Percentiles rank a stretch among this genome's conserved stretches.
phyloP scores from a whole-genome alignment of 139 green algal genomes.

The Desmodesmus armatus region DNA sequence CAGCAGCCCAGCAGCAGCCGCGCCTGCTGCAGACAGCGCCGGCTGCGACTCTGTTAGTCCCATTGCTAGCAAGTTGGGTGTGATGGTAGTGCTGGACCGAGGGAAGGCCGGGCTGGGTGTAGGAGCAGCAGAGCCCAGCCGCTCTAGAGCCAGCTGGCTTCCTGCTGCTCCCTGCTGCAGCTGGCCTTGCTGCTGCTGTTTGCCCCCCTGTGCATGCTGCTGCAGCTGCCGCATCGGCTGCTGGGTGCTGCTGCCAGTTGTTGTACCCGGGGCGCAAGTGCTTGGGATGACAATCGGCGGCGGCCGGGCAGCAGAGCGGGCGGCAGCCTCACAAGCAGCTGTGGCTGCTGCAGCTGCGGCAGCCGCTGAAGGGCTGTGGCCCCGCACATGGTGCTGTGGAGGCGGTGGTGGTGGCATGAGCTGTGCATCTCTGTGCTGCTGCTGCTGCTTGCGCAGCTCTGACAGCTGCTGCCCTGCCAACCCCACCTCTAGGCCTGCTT shows the following conservation, averaged over 20 bases:
- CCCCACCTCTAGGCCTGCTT: too few relatives aligned
- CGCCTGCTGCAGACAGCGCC: background rate
- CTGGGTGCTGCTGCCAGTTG: too few relatives aligned
- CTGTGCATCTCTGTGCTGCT: slow-evolving; percentile 14
- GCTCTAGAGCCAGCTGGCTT: too few relatives aligned
- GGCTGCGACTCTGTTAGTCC: background rate
- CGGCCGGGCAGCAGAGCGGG: background rate
- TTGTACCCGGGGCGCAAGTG: too few relatives aligned
- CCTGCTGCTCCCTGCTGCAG: too few relatives aligned
- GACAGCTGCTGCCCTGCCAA: background rate
- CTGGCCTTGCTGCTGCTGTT: too few relatives aligned
- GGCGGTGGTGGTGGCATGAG: slow-evolving; percentile 27
- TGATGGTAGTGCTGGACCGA: background rate
- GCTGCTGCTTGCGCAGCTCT: background rate
- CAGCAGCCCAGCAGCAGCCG: background rate
- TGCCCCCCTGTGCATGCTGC: background rate
- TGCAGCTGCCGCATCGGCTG: slow-evolving; percentile 16
- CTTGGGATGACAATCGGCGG: slow-evolving; percentile 6
- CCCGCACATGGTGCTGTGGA: background rate
- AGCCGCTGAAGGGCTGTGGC: background rate
- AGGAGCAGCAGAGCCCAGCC: too few relatives aligned
- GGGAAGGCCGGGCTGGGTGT: slow-evolving; percentile 1
- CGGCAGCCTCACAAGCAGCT: background rate
- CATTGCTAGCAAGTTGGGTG: slow-evolving; percentile 26
- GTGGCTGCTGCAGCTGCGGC: background rate